phyloP scores from a whole-genome alignment of 768 basidiomycete genomes.

The Gymnopilus dilepis region DNA sequence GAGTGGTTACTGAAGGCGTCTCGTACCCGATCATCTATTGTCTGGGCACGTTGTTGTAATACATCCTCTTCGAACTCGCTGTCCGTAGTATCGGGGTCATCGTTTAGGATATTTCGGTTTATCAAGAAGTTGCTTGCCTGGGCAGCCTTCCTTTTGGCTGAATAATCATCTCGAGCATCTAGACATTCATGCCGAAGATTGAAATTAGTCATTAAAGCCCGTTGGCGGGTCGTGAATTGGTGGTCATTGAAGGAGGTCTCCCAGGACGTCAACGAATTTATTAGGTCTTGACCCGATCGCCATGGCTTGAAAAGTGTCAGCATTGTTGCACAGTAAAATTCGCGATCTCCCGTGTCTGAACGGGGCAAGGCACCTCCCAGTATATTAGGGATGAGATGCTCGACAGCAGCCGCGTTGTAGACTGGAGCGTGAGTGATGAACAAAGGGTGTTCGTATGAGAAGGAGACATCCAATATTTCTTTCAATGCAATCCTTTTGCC shows the following conservation, averaged over 20 bases:
- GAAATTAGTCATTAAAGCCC: conserved; percentile 33
- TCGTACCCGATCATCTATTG: too few relatives aligned
- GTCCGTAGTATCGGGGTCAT: too few relatives aligned
- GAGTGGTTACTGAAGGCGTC: too few relatives aligned
- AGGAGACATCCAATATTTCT: too few relatives aligned
- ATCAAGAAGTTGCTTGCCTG: too few relatives aligned
- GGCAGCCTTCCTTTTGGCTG: conserved; percentile 15
- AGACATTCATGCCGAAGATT: conserved; percentile 41
- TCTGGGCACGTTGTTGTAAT: too few relatives aligned
- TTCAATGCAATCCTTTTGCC: too few relatives aligned
- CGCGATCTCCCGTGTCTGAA: conserved; percentile 23
- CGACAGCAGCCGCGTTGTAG: too few relatives aligned
- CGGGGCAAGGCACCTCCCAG: conserved; percentile 33
- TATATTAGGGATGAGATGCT: conserved; percentile 31
- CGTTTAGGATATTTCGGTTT: too few relatives aligned
- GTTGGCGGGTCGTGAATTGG: conserved; percentile 21
- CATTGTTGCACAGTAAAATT: conserved; percentile 38
- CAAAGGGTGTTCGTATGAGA: too few relatives aligned
- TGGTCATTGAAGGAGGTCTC: conserved; percentile 25
- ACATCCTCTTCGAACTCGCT: too few relatives aligned
- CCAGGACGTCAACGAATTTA: conserved; percentile 31
- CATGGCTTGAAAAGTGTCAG: conserved; percentile 37
- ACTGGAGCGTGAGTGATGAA: too few relatives aligned
- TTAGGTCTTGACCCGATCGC: conserved; percentile 14
- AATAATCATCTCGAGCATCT: conserved; percentile 40